Evolutionary conservation across 2,329 filamentous ascomycete species (phyloP).

Genomic region (Sarocladium kiliense): DNA sequence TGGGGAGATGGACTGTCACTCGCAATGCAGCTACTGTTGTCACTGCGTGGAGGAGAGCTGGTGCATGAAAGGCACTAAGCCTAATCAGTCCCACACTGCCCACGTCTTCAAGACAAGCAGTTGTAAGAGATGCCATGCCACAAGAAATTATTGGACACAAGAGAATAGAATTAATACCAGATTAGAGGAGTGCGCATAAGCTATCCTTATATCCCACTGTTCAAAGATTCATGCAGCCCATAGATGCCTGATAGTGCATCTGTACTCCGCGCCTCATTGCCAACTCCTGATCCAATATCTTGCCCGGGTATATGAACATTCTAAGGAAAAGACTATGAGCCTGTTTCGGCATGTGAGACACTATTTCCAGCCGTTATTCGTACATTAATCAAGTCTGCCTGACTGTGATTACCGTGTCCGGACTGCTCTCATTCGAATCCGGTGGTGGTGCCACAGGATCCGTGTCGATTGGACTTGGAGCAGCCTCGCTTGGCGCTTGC

Average conservation of each 20-base stretch:
- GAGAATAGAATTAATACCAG: no score
- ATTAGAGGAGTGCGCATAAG: no score
- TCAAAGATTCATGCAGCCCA: no score
- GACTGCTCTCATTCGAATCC: constrained; percentile 12
- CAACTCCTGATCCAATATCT: not conserved
- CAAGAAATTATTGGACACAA: no score
- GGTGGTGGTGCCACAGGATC: not conserved
- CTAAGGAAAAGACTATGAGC: not conserved
- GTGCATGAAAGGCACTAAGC: not conserved
- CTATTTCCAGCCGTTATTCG: not conserved
- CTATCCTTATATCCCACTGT: no score
- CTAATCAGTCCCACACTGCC: not conserved
- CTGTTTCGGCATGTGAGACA: not conserved
- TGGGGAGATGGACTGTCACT: not conserved
- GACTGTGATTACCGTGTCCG: constrained; percentile 14
- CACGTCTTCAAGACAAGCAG: no score
- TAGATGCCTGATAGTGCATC: no score
- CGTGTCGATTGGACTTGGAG: constrained; percentile 4
- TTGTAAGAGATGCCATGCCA: no score
- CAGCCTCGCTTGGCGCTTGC: not conserved
- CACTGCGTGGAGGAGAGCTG: not conserved
- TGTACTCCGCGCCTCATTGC: not conserved
- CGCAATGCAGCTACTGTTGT: not conserved
- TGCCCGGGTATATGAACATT: not conserved
- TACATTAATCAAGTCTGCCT: not conserved